A percentile compares a stretch with the other conserved stretches of the same genome.
Evolutionary conservation across 148 eudicot genomes (phyloP).

Genomic region (Silene uniflora): DNA sequence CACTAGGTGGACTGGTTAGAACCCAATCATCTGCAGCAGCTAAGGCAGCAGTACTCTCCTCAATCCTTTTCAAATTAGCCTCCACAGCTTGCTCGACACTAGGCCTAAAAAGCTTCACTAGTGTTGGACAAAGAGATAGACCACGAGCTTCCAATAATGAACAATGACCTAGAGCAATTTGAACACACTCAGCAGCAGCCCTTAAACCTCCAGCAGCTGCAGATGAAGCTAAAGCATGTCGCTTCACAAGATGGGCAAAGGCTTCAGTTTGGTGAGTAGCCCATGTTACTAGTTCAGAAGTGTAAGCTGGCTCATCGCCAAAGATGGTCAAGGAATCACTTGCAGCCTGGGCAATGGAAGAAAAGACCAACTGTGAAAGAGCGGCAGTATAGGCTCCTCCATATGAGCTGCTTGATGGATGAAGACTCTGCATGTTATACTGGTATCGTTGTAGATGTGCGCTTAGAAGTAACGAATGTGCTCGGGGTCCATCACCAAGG

Average conservation of each 20-base stretch:
- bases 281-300: constrained; percentile 96
- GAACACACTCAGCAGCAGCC: constrained; percentile 99
- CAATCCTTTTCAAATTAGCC: constrained; percentile 89
- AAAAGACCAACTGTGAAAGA: constrained; percentile 88
- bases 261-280: constrained; percentile 88
- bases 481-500: constrained; percentile 96
- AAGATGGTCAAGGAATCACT: constrained; percentile 79
- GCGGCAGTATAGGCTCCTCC: constrained; percentile 99
- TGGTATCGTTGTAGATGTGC: constrained; percentile 89
- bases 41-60: constrained; percentile 89
- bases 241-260: constrained; percentile 80
- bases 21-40: constrained; percentile 99
- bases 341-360: constrained; percentile 87
- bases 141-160: constrained; percentile 85
- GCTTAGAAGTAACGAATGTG: constrained; percentile 75
- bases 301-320: constrained; percentile 77
- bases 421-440: constrained; percentile 85
- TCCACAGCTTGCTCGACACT: constrained; percentile 93
- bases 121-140: constrained; percentile 84
- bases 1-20: constrained; percentile 49
- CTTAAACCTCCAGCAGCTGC: constrained; percentile 98
- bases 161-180: constrained; percentile 95
- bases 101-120: constrained; percentile 78
- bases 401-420: constrained; percentile 95
- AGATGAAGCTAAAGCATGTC: constrained; percentile 94